Conservation (phyloP, 2,329 filamentous ascomycete species). For the Neodidymelliopsis sp. region DNA sequence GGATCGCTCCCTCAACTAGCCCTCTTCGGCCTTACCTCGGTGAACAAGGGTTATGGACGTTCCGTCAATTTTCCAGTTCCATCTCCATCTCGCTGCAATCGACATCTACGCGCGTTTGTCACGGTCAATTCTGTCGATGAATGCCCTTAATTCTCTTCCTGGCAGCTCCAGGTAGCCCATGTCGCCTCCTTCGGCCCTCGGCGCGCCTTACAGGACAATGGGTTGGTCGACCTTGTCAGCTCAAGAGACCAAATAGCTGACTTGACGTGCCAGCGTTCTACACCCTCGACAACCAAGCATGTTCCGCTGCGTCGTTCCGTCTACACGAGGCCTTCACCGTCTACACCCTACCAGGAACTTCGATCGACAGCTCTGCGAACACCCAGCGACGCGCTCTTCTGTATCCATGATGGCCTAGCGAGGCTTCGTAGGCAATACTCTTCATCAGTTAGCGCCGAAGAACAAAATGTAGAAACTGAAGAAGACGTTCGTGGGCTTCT, state of each 20-base stretch:
- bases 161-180: constrained; percentile 43
- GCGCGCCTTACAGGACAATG: constrained; percentile 23
- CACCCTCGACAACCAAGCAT: background rate
- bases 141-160: constrained; percentile 45
- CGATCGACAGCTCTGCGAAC: background rate
- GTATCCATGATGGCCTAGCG: constrained; percentile 1
- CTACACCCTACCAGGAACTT: background rate
- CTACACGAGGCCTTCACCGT: background rate
- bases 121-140: constrained; percentile 41
- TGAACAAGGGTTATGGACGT: background rate
- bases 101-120: constrained; percentile 20
- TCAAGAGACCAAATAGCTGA: constrained; percentile 11
- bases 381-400: background rate
- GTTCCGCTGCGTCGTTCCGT: background rate
- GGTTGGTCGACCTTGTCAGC: constrained; percentile 19
- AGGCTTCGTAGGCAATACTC: background rate
- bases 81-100: constrained; percentile 21
- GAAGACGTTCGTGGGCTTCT: too few relatives aligned
- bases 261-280: constrained; percentile 11
- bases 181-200: constrained; percentile 28
- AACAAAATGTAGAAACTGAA: too few relatives aligned
- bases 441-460: background rate
- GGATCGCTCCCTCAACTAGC: background rate
- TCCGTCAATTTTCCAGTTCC: constrained; percentile 17
- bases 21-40: constrained; percentile 8